Evolutionary conservation across 1,284 basidiomycete species (phyloP), one percentile per base, ranked within the genome.

Genomic region (Bondarzewia mesenterica): DNA sequence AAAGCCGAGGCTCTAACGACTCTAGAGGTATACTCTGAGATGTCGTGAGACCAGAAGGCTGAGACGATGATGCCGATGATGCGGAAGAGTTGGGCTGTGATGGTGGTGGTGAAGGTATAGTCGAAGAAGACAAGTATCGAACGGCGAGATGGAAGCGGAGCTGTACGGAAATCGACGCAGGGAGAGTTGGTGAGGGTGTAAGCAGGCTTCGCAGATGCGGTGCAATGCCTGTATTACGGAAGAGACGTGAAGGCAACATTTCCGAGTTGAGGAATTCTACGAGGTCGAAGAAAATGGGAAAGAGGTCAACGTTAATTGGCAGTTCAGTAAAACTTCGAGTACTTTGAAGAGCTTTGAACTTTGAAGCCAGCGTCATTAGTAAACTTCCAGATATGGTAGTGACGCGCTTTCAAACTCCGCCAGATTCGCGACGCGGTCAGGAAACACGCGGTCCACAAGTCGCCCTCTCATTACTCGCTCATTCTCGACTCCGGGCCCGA

Each of bases 1-100:
- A 81, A 25, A 88, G 68, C 27, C 72, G 74, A 0, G 83, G 83
- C 53, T 83, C 78, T 54, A 57, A 51, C 18, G 48, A 57, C 32
- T 55, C 49, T 5, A 50, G 40, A 20, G 42, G 44, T 60, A 49
- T 62, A 56, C 14, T 63, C 62, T 38, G 67, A 54, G 35, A 61
- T 25, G 42, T 29, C 15, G 42, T 65, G 61, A 4, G 62, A 61
- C 16, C 63, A 61, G 16, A 52, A 37, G 50, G 50, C 38, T 42
- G n/a, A 18, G 46, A 8, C 8, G 52, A 32, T 37, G 39, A 21
- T 15, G 29, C 4, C n/a, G 29, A 32, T 32, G 29, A n/a, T 5
- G 27, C 23, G 21, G 16, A 18, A 21, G 44, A 26, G n/a, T n/a
- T 4, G 39, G 44, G 16, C 5, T 32, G 27, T 7, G 50, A 16